phyloP scores from a whole-genome alignment of 1,139 yeast species.

The Suhomyces wounanorum region DNA sequence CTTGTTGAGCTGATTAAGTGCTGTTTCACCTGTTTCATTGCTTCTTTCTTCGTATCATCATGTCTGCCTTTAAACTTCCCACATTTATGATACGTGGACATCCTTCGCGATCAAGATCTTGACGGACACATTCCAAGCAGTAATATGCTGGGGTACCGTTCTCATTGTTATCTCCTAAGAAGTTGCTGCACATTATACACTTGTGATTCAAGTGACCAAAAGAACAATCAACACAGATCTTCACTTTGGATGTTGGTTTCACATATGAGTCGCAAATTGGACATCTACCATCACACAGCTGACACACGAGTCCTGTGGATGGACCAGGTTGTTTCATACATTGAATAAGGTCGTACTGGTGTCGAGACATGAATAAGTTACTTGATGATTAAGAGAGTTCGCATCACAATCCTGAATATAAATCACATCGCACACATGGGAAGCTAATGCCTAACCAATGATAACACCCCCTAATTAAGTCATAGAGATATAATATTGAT shows the following conservation, averaged over 20 bases:
- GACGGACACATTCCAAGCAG: slow-evolving; percentile 80
- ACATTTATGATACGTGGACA: slow-evolving; percentile 84
- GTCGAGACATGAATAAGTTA: slow-evolving; percentile 71
- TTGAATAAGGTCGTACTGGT: slow-evolving; percentile 82
- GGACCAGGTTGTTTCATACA: slow-evolving; percentile 89
- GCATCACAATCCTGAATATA: slow-evolving; percentile 48
- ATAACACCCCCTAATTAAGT: background rate
- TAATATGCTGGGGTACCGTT: slow-evolving; percentile 68
- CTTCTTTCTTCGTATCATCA: slow-evolving; percentile 31
- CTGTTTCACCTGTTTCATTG: background rate
- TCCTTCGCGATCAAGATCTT: slow-evolving; percentile 87
- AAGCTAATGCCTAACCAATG: background rate
- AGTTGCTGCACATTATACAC: slow-evolving; percentile 75
- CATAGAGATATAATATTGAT: background rate
- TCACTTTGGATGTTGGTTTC: slow-evolving; percentile 68
- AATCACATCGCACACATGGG: slow-evolving; percentile 1
- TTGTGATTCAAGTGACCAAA: slow-evolving; percentile 63
- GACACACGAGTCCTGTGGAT: slow-evolving; percentile 68
- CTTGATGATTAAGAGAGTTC: slow-evolving; percentile 81
- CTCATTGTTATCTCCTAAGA: slow-evolving; percentile 44
- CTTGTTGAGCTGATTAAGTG: too few relatives aligned
- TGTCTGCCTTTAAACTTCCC: slow-evolving; percentile 73
- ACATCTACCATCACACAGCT: slow-evolving; percentile 88
- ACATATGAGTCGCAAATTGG: slow-evolving; percentile 90
- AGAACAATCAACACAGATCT: slow-evolving; percentile 85